Conservation (phyloP, 2,329 filamentous ascomycete genomes). For the Aspergillus sp. region DNA sequence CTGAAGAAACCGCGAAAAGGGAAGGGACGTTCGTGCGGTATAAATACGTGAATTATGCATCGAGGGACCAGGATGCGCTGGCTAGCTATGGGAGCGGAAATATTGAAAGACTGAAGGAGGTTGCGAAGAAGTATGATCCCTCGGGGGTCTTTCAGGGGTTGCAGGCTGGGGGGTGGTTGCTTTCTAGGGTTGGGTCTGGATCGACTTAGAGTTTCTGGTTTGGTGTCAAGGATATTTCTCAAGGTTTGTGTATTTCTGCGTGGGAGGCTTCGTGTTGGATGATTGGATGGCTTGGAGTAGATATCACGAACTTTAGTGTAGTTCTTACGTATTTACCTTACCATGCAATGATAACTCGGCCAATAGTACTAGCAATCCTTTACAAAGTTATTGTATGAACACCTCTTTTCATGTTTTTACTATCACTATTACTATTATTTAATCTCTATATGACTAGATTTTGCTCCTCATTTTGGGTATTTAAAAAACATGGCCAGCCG, state of each 20-base stretch:
- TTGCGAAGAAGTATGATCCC: constrained; percentile 10
- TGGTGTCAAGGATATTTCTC: neutral
- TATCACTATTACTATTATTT: too few relatives aligned
- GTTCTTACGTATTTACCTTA: neutral
- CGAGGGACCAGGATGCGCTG: constrained; percentile 10
- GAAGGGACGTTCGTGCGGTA: constrained; percentile 11
- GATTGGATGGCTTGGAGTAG: neutral
- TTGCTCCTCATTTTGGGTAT: too few relatives aligned
- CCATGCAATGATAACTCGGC: too few relatives aligned
- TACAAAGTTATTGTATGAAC: too few relatives aligned
- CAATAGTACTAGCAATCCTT: too few relatives aligned
- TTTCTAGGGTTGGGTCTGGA: constrained; percentile 1
- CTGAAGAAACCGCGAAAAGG: constrained; percentile 8
- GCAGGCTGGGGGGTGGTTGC: constrained; percentile 11
- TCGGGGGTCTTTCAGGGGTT: constrained; percentile 10
- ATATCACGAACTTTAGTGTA: neutral
- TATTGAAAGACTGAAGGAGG: constrained; percentile 1
- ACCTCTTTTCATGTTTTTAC: too few relatives aligned
- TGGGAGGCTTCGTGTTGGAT: neutral
- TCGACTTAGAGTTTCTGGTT: neutral
- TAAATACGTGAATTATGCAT: constrained; percentile 13
- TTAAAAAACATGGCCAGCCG: too few relatives aligned
- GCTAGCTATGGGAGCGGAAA: constrained; percentile 9
- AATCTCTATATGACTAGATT: too few relatives aligned
- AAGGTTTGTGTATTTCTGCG: neutral